Percentiles rank a stretch among this genome's conserved stretches.
These are phyloP conservation scores for Fusarium decemcellulare DNA, from an alignment of 2,329 filamentous ascomycete species.

Conservation along the genomic window DNA sequence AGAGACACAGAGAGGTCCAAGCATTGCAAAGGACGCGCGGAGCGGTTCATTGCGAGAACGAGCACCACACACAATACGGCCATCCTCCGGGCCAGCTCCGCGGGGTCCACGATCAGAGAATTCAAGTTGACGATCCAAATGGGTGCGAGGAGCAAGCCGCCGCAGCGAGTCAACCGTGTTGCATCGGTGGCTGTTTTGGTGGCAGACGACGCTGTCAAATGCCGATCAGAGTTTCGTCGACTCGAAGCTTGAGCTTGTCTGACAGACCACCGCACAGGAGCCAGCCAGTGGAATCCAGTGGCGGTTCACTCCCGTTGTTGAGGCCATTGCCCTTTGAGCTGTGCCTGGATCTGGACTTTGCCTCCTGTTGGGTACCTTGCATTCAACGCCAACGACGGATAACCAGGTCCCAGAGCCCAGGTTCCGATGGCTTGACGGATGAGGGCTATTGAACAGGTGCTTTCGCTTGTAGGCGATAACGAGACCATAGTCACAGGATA, in stretches of 20 bases:
- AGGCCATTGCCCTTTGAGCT: conserved; percentile 23
- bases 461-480: background rate
- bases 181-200: conserved; percentile 12
- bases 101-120: conserved; percentile 9
- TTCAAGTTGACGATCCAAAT: conserved; percentile 1
- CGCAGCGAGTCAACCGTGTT: background rate
- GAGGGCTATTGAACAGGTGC: conserved; percentile 4
- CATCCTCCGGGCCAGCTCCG: background rate
- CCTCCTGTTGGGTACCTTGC: conserved; percentile 4
- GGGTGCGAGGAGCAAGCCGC: background rate
- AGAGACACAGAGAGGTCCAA: conserved; percentile 22
- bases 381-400: background rate
- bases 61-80: background rate
- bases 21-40: conserved; percentile 12
- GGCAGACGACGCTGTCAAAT: conserved; percentile 11
- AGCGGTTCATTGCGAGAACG: conserved; percentile 1
- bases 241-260: conserved; percentile 11
- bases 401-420: background rate
- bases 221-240: conserved; percentile 18
- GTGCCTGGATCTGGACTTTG: conserved; percentile 29
- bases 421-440: background rate
- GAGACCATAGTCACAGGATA: conserved; percentile 5
- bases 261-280: background rate
- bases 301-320: conserved; percentile 28
- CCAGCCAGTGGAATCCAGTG: conserved; percentile 33